Base-by-base conservation (phyloP, 2,329 filamentous ascomycete species). In the Calonectria ilicicola region DNA sequence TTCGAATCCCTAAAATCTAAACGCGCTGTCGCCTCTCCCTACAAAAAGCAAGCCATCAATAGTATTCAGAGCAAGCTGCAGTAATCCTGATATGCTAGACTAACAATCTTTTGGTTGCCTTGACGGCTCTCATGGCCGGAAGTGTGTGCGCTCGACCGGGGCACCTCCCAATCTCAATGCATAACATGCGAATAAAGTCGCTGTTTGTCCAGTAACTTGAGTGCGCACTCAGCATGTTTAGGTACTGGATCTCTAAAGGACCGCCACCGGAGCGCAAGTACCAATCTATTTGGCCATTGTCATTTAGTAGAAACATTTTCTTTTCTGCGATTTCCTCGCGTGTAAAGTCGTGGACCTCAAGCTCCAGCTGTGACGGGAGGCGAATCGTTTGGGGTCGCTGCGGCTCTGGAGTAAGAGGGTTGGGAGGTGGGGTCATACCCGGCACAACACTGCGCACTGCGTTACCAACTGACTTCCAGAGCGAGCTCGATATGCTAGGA, bases 151-250 rank as follows among this genome's bases (percentile, higher is more conserved):
- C 87, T 76, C 90, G 91, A 0, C 96, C 96, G 6, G 91, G 89
- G 76, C 88, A 88, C 74, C 96, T 88, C 3, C 96, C 96, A 77
- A 97, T 92, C 84, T 99, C 97, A 38, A 96, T 88, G 51, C 97
- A 97, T 63, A 98, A 85, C 87, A 98, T 93, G 53, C 96, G 88
- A n/a, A 98, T 92, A 82, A 99, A 96, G 81, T 98, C 97, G 32
- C 88, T 90, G 78, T 94, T 92, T 2, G 91, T 89, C 97, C 97
- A 99, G 83, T 99, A 99, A 81, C 94, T 96, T 69, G 94, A 95
- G 83, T 99, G 97, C 10, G 97, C 97, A 70, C 95, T 94, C 67
- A 99, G 86, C 97, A 99, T 99, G 77, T 98, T 98, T 42, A 98
- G 85, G 82, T 99, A 99, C 84, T 98, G 96, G 27, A 98, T 95